These are phyloP conservation scores for Leishmania aethiopica DNA, from an alignment of 208 protist genomes.

Conservation along the genomic window DNA sequence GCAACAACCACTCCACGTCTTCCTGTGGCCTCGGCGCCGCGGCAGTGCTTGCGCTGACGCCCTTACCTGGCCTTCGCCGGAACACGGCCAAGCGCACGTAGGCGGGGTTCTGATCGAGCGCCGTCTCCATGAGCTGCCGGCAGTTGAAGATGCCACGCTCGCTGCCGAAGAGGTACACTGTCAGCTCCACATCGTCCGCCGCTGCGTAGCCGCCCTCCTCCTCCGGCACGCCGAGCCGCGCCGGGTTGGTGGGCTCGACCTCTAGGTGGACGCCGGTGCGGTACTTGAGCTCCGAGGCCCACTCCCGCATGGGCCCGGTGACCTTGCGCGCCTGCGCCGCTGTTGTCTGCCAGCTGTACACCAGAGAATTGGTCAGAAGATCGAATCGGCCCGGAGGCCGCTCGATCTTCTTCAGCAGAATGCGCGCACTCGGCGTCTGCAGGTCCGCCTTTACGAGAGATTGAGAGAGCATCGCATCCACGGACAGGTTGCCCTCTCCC, in stretches of 20 bases:
- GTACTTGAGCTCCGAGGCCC: constrained; percentile 91
- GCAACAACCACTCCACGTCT: constrained; percentile 85
- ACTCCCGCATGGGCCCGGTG: constrained; percentile 89
- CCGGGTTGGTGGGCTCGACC: constrained; percentile 77
- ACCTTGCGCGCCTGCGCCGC: constrained; percentile 77
- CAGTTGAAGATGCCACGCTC: constrained; percentile 89
- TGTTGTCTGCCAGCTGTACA: constrained; percentile 88
- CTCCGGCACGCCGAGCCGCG: constrained; percentile 34
- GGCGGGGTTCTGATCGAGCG: constrained; percentile 74
- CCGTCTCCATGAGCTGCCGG: constrained; percentile 85
- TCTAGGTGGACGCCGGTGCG: constrained; percentile 90
- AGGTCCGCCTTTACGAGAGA: constrained; percentile 30
- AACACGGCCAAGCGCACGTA: constrained; percentile 91
- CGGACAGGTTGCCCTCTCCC: constrained; percentile 43
- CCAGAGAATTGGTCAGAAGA: constrained; percentile 88
- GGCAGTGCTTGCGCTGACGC: not conserved
- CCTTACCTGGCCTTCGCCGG: constrained; percentile 51
- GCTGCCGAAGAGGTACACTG: constrained; percentile 89
- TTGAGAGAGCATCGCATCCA: constrained; percentile 29
- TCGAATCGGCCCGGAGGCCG: constrained; percentile 82
- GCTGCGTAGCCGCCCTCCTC: constrained; percentile 59
- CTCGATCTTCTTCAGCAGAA: constrained; percentile 68
- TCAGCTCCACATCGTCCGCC: constrained; percentile 89
- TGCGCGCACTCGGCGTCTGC: constrained; percentile 31
- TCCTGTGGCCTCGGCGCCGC: constrained; percentile 5